A percentile compares a stretch with the other conserved stretches of the same genome.
Conservation (phyloP, 163 green algal genomes). For the Chloromonas sp. region DNA sequence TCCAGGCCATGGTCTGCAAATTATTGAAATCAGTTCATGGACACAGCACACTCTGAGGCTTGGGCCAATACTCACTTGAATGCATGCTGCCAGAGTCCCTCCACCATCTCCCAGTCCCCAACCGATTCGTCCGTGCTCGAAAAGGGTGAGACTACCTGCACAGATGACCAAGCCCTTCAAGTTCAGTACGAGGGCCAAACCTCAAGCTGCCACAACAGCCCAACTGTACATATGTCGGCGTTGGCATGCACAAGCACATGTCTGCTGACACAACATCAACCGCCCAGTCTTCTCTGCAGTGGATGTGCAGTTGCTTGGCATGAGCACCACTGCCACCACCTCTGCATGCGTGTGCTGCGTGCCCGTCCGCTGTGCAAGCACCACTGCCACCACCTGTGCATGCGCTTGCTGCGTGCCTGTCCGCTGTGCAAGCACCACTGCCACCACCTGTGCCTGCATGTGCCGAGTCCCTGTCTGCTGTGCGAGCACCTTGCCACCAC, state of each 20-base stretch:
- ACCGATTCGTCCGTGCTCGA: slow-evolving; percentile 16
- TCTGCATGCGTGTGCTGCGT: no score
- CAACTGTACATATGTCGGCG: background rate
- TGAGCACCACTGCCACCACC: background rate
- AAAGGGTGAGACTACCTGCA: slow-evolving; percentile 57
- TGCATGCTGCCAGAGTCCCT: slow-evolving; percentile 74
- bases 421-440: background rate
- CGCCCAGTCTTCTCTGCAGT: background rate
- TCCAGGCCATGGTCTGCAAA: no score
- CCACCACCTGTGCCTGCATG: no score
- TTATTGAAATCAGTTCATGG: no score
- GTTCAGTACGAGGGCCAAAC: no score
- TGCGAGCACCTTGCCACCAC: no score
- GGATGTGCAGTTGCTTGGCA: background rate
- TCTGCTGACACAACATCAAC: background rate
- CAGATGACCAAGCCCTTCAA: no score
- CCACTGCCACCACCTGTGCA: no score
- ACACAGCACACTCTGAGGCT: no score
- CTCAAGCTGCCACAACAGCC: background rate
- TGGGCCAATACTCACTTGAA: slow-evolving; percentile 49
- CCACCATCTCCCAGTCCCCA: slow-evolving; percentile 76
- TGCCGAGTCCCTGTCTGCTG: no score
- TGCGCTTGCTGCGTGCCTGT: no score
- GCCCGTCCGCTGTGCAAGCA: no score
- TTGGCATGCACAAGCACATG: background rate